Evolutionary conservation across 352 stramenopile species (phyloP), one percentile per base, ranked within the genome.

Genomic region (Pythium guiyangense): DNA sequence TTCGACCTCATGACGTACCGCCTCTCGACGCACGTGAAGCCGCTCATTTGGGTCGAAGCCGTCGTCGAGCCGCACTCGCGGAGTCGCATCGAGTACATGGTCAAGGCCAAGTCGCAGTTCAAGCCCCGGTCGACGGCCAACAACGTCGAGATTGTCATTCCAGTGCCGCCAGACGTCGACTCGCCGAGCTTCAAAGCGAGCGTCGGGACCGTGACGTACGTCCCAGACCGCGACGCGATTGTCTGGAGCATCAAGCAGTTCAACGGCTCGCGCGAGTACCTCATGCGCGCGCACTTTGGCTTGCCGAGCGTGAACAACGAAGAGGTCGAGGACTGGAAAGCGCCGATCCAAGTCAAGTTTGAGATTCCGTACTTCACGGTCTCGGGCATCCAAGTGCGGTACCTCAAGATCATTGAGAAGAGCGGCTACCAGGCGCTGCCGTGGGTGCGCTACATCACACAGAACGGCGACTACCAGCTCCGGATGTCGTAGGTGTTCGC

Each of bases 381-480:
- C 43, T 98, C 90, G 55, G 96, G 97, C 29, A 98, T 99, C 63
- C 96, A 99, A 70, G 98, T 99, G 54, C 92, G 98, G 48, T 99
- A 99, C 85, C 85, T 99, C 54, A 99, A 99, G 85, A 99, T 99
- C 72, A 99, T 99, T 72, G 98, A 99, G 80, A 99, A 98, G 76
- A 98, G 89, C 71, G 97, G 97, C 34, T 99, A 99, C 83, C 92
- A 99, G 73, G 97, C 98, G 47, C 77, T 99, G 55, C 97, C 97
- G 53, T 99, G 98, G 98, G 98, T 99, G 52, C 86, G 95, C 50
- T 99, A 99, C 84, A 99, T 99, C 78, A 99, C 97, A 67, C 96
- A 97, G 63, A 99, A 99, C 73, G 97, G 97, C 37, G 94, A 99
- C 72, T 99, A 99, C 77, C 95, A 99, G 77, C 69, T 99, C 56